Evolutionary conservation across 2,329 filamentous ascomycete species (phyloP).

Genomic region (Pyricularia pennisetigena): DNA sequence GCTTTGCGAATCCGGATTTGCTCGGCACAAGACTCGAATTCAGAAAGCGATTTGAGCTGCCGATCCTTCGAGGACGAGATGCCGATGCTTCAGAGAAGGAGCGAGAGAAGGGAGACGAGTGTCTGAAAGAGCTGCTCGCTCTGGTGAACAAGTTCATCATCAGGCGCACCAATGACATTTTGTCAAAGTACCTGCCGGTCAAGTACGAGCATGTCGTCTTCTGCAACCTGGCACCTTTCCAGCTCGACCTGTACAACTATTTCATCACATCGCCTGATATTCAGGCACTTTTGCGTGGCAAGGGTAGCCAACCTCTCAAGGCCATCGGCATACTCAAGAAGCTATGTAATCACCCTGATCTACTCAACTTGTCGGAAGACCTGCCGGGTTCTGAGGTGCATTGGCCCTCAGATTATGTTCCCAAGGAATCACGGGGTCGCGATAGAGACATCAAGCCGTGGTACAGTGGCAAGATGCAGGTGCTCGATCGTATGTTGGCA

Average conservation of each 20-base stretch:
- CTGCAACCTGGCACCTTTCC: constrained; percentile 88
- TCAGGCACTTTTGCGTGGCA: constrained; percentile 80
- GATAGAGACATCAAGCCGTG: constrained; percentile 88
- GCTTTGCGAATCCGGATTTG: constrained; percentile 90
- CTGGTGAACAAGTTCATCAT: constrained; percentile 99
- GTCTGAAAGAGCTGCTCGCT: constrained; percentile 67
- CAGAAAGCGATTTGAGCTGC: constrained; percentile 85
- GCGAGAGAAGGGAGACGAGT: constrained; percentile 71
- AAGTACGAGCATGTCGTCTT: constrained; percentile 99
- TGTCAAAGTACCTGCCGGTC: constrained; percentile 94
- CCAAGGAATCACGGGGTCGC: constrained; percentile 76
- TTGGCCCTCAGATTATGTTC: constrained; percentile 80
- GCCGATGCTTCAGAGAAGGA: constrained; percentile 80
- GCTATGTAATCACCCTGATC: constrained; percentile 93
- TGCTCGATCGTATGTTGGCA: constrained; percentile 95
- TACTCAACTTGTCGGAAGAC: constrained; percentile 74
- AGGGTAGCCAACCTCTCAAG: constrained; percentile 91
- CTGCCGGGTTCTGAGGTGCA: constrained; percentile 76
- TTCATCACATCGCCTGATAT: constrained; percentile 96
- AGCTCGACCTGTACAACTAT: constrained; percentile 88
- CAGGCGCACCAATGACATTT: constrained; percentile 89
- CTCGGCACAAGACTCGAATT: constrained; percentile 86
- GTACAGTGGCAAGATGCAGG: constrained; percentile 98
- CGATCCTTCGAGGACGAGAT: constrained; percentile 85
- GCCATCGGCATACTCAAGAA: constrained; percentile 97